These are phyloP conservation scores for Cercospora sp. DNA, from an alignment of 2,329 filamentous ascomycete species.

Conservation along the genomic window DNA sequence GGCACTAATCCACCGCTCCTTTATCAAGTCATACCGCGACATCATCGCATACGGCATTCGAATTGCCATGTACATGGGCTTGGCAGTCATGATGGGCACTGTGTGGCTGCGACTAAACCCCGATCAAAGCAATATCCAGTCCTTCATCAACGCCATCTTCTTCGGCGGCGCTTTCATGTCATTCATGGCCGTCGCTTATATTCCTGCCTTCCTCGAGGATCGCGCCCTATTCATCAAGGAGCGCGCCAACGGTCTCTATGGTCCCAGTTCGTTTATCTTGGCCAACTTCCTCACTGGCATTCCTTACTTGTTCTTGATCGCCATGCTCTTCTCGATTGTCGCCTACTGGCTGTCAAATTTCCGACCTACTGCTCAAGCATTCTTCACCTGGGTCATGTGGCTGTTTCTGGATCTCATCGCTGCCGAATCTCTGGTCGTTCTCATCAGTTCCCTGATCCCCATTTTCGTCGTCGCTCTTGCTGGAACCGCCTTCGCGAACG, in stretches of 20 bases:
- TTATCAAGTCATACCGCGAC: slow-evolving; percentile 82
- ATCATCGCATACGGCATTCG: slow-evolving; percentile 81
- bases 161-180: slow-evolving; percentile 52
- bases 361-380: slow-evolving; percentile 61
- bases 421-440: slow-evolving; percentile 76
- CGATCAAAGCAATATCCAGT: slow-evolving; percentile 71
- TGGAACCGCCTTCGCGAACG: slow-evolving; percentile 78
- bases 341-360: slow-evolving; percentile 80
- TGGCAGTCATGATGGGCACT: slow-evolving; percentile 85
- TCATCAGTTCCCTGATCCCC: slow-evolving; percentile 69
- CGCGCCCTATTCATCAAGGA: slow-evolving; percentile 70
- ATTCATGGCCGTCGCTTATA: slow-evolving; percentile 67
- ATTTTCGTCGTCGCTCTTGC: slow-evolving; percentile 77
- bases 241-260: slow-evolving; percentile 75
- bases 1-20: slow-evolving; percentile 72
- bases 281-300: slow-evolving; percentile 79
- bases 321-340: slow-evolving; percentile 70
- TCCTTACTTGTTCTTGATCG: slow-evolving; percentile 75
- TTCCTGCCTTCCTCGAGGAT: slow-evolving; percentile 79
- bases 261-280: slow-evolving; percentile 66
- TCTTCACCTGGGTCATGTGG: slow-evolving; percentile 79
- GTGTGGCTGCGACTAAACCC: slow-evolving; percentile 75
- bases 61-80: slow-evolving; percentile 75
- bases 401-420: slow-evolving; percentile 80
- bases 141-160: slow-evolving; percentile 76